Evolutionary conservation across 2,329 filamentous ascomycete species (phyloP), one percentile per base, ranked within the genome.

Genomic region (Colletotrichum ledebouriae): DNA sequence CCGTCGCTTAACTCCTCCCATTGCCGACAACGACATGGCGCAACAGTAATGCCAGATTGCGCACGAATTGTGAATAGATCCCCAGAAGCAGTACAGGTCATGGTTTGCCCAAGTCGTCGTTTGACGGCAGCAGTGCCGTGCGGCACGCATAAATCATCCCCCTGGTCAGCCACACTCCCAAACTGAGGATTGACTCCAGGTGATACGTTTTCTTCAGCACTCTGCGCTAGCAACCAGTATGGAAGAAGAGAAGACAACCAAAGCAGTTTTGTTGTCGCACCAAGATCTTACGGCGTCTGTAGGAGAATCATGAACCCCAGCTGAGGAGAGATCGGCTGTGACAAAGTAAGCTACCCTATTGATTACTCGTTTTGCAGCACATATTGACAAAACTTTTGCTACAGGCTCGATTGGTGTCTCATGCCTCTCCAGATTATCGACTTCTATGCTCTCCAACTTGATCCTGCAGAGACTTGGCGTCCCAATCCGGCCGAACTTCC

Each of bases 381-480:
- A 25, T 22, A 46, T 17, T 67, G 34, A 49, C 46, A 25, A 1
- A 1, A 42, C 13, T 20, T 17, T 20, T 10, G 25, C 13, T 25
- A 22, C 29, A 69, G 66, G 17, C 49, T 75, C 1, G 76, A 78
- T 47, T 53, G 75, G 1, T 70, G 70, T 2, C 74, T 78, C 2
- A 50, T 78, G 33, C 76, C 76, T 0, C 72, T 75, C 13, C 75
- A 78, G 3, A 70, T 78, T 2, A 70, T 76, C 4, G 76, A 75
- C 33, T 78, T 78, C 39, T 77, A 73, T 39, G 76, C 77, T 46
- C 75, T 78, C 2, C 76, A 78, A 17, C 22, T 22, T 22, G 22
- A 22, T 22, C 2, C 22, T 22, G 22, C 22, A 22, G 22, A 22
- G 22, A 22, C 22, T 22, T 22, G 22, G 22, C 22, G 22, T 3